Evolutionary conservation across 2,329 filamentous ascomycete genomes (phyloP), one percentile per base, ranked within the genome.

Genomic region (Cordyceps sp.): DNA sequence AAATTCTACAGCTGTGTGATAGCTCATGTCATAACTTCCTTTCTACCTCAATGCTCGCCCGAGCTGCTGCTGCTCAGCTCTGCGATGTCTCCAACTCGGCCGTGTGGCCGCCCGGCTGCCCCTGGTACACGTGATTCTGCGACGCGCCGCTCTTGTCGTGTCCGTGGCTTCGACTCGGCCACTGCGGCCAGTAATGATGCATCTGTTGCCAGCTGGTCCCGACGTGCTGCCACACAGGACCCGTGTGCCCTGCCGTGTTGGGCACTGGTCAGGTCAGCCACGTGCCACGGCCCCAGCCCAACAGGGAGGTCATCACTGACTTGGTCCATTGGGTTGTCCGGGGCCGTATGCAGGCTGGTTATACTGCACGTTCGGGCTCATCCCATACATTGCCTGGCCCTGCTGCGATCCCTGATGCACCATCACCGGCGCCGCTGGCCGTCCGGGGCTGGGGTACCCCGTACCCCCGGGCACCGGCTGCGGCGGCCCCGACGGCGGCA

Each of bases 361-460:
- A 47, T 78, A 82, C 48, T 78, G 78, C 54, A 77, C 67, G 33
- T 65, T 75, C 27, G 78, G 78, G 45, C 76, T 80, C 76, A 86
- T 82, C 40, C 70, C 79, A 62, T 69, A 86, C 58, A 63, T 72
- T 45, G 61, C 73, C 49, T 92, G 84, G 26, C 86, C 85, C 52
- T 93, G 86, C 47, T 94, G 88, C 19, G 86, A 94, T 34, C 83
- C 83, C 57, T 93, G 84, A 42, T 86, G 86, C 46, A 78, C 81
- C 88, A 96, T 96, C 76, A 92, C 84, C 2, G 83, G 78, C 10
- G 90, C 83, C 15, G 62, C 52, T 19, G 77, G 75, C 30, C 85
- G 73, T 35, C 83, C 76, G 1, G 88, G 88, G 49, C 88, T 94
- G n/a, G 84, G 81, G 47, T 82, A 93, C 13, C 84, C 83, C 43